A percentile compares a stretch with the other conserved stretches of the same genome.
Evolutionary conservation across 306 rosid species (phyloP).

Genomic region (Pyrus pyrifolia): DNA sequence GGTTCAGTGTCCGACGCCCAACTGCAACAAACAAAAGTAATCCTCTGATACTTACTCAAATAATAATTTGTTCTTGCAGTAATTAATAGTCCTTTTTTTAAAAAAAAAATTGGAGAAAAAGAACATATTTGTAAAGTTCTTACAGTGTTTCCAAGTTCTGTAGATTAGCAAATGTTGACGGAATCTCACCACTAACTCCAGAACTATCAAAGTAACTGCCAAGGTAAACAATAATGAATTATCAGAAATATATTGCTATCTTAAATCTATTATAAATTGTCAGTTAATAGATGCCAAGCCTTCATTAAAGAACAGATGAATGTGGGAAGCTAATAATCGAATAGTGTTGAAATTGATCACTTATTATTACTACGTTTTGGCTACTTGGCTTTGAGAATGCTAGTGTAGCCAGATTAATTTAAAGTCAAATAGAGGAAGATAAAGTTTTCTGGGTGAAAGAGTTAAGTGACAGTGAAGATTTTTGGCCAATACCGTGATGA

Average conservation of each 20-base stretch:
- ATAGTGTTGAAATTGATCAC: too few relatives aligned
- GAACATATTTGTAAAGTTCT: constrained; percentile 21
- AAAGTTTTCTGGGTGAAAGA: too few relatives aligned
- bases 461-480: too few relatives aligned
- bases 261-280: not conserved
- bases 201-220: constrained; percentile 66
- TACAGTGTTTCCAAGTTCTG: constrained; percentile 43
- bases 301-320: not conserved
- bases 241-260: not conserved
- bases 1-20: constrained; percentile 60
- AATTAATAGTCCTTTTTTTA: not conserved
- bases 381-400: too few relatives aligned
- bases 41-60: not conserved
- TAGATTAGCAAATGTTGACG: constrained; percentile 56
- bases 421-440: too few relatives aligned
- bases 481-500: too few relatives aligned
- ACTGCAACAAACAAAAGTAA: constrained; percentile 35
- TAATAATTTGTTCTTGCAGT: not conserved
- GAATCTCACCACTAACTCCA: constrained; percentile 74
- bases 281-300: not conserved
- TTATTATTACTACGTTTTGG: too few relatives aligned
- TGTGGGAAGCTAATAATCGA: not conserved
- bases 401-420: too few relatives aligned
- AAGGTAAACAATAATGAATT: constrained; percentile 10
- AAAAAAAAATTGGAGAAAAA: not conserved